Base-by-base conservation (phyloP, 148 eudicot genomes). In the Cornus florida region DNA sequence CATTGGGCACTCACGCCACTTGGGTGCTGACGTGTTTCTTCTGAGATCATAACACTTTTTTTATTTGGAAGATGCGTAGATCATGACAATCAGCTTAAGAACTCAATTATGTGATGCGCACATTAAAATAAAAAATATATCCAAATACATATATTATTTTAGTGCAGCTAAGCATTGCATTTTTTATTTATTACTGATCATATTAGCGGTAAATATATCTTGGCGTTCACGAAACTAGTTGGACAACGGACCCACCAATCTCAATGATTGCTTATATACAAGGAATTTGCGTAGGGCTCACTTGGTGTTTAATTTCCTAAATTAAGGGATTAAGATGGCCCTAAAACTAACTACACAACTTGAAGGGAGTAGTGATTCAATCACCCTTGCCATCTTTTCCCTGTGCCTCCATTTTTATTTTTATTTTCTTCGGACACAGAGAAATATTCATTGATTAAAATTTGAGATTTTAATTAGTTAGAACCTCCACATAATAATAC, bases 131-230 rank as follows among this genome's bases (percentile, higher is more conserved):
- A 28, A 28, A 28, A 28, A 28, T 28, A 28, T 28, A 28, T 28
- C 28, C 1, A 28, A 28, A 28, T 28, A 28, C 28, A 28, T 28
- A 28, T 28, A 35, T 35, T 48, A 7, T 32, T 33, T 66, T 66
- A 11, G 69, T 66, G 69, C 3, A 66, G 69, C 33, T 23, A 23
- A 66, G 71, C 19, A 69, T 69, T 69, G 71, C n/a, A 73, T 28
- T 28, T n/a, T 53, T 31, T 3, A 31, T 11, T 59, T 5, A 56
- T 39, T 16, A 16, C 2, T 28, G 7, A 31, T 73, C 66, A 56
- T 5, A 48, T 33, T 16, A 7, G 39, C 2, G 19, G 39, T 33
- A 48, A 46, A 48, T 23, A 53, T 33, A 33, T 69, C 2, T 38
- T 69, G 38, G 38, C 19, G 53, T 71, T 71, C 12, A 10, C 5